Evolutionary conservation across 1,284 basidiomycete genomes (phyloP), one percentile per base, ranked within the genome.

Genomic region (Boletellus deceptivus): DNA sequence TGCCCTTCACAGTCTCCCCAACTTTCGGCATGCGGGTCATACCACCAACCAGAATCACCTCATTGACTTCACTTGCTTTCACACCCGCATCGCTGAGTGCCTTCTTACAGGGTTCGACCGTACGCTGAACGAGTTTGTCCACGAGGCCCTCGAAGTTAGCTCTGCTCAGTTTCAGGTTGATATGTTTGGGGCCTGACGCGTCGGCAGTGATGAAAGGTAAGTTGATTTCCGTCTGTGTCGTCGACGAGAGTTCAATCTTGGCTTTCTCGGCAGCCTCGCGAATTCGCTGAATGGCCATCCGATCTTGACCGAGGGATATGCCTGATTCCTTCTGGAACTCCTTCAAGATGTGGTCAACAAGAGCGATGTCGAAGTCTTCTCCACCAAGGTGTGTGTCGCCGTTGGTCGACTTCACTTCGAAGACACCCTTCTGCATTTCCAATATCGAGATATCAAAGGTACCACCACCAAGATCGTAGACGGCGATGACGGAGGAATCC

Each of bases 201-300:
- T 95, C 93, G 25, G 93, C 93, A 51, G 94, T 95, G 73, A 99
- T 97, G 83, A 98, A 98, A 3, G 95, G 96, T 61, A 98, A 72
- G 72, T 95, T 96, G 75, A 98, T 85, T 72, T 98, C 96, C 48
- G 95, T 99, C 71, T 95, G 89, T 0, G 89, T 78, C 6, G 94
- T 91, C 24, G 91, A 94, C 36, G 94, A 98, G 20, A 98, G 79
- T 72, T 98, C 96, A 54, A 97, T 97, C 84, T 99, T 99, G 60
- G 96, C 96, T 80, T 98, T 98, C 80, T 98, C 96, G 25, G 95
- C 93, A 25, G 96, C 96, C 73, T 98, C 96, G 68, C 96, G 92
- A 62, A 99, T 93, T 75, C 96, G 93, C 74, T 98, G 96, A 63
- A 99, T 93, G n/a, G 96, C 94, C 89, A 98, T 97, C 50, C 89